Evolutionary conservation across 768 basidiomycete genomes (phyloP).

Genomic region (Mycena latifolia): DNA sequence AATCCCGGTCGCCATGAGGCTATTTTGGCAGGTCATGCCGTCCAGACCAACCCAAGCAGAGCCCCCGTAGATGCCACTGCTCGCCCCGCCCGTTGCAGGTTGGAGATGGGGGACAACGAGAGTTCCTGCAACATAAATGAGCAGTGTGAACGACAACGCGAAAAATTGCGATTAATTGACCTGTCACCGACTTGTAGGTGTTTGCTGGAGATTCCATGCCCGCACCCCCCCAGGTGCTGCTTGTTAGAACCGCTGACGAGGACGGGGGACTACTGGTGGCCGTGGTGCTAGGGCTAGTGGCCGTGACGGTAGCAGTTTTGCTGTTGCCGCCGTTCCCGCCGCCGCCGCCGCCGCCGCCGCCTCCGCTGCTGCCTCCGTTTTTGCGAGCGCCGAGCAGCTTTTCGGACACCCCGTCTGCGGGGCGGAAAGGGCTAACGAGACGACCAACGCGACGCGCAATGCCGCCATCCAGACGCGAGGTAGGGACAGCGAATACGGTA

Average conservation of each 20-base stretch:
- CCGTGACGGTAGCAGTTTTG: too few species aligned
- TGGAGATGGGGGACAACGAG: slow-evolving; percentile 9
- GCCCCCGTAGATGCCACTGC: slow-evolving; percentile 1
- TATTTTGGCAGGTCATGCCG: slow-evolving; percentile 11
- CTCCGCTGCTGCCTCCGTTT: slow-evolving; percentile 6
- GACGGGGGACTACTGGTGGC: too few species aligned
- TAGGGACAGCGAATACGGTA: slow-evolving; percentile 9
- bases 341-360: background rate
- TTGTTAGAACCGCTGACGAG: too few species aligned
- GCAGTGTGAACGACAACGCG: background rate
- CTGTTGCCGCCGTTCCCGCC: background rate
- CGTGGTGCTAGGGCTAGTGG: too few species aligned
- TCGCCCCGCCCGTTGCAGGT: slow-evolving; percentile 7
- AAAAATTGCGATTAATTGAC: slow-evolving; percentile 4
- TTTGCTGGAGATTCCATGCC: slow-evolving; percentile 12
- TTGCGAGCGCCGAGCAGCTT: slow-evolving; percentile 1
- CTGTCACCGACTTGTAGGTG: slow-evolving; percentile 16
- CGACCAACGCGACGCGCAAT: slow-evolving; percentile 11
- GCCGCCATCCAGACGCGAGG: background rate
- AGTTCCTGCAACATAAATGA: slow-evolving; percentile 10
- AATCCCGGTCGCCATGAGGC: slow-evolving; percentile 14
- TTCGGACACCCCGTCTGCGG: slow-evolving; percentile 12
- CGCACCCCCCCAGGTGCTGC: slow-evolving; percentile 10
- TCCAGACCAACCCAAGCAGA: slow-evolving; percentile 24
- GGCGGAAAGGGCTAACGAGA: slow-evolving; percentile 11